These are phyloP conservation scores for Carex kokanica DNA, from an alignment of 176 grass and related monocot species.

Conservation along the genomic window DNA sequence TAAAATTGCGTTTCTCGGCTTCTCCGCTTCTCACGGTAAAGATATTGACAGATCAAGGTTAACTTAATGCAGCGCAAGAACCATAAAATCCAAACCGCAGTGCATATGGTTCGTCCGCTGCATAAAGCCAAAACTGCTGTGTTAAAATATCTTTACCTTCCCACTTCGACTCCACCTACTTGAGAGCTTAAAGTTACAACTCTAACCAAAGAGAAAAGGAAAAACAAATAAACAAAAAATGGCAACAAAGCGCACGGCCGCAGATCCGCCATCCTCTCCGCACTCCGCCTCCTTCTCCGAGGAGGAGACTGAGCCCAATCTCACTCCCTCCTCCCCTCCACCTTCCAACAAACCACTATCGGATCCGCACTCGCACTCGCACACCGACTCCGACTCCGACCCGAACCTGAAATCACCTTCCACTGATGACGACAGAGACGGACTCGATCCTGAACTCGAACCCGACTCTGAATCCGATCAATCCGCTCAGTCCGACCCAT, in stretches of 20 bases:
- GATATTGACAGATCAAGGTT: too few species aligned
- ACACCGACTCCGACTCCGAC: conserved; percentile 8
- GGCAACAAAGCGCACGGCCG: not conserved
- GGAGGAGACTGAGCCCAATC: not conserved
- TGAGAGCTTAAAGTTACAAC: not conserved
- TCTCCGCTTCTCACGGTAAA: not conserved
- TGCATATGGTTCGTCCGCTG: too few species aligned
- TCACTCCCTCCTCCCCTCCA: not conserved
- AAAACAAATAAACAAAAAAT: not conserved
- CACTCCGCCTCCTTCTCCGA: conserved; percentile 15
- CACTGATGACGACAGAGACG: conserved; percentile 1
- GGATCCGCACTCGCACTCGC: not conserved
- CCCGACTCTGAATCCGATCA: conserved; percentile 1
- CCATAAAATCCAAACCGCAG: too few species aligned
- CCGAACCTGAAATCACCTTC: not conserved
- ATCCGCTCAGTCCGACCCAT: conserved; percentile 16
- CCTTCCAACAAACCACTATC: not conserved
- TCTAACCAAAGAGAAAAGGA: not conserved
- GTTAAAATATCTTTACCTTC: too few species aligned
- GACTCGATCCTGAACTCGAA: not conserved
- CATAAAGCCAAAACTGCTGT: too few species aligned
- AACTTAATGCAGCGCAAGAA: too few species aligned
- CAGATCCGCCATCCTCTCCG: conserved; percentile 6
- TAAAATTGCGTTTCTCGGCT: not conserved
- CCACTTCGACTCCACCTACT: too few species aligned